Evolutionary conservation across 441 rosid species (phyloP).

Genomic region (Populus hybrid): DNA sequence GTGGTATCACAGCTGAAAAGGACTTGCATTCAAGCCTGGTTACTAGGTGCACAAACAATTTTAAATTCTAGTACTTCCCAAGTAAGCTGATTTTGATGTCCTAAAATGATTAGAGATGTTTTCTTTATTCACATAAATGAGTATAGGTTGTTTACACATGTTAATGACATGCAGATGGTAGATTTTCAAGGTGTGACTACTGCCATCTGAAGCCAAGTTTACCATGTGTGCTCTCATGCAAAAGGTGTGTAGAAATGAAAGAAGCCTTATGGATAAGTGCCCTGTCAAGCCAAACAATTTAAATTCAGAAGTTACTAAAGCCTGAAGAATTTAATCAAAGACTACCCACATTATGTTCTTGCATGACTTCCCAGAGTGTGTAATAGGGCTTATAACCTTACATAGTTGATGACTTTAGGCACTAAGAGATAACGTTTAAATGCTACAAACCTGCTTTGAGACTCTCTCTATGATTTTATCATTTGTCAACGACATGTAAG

Average conservation of each 20-base stretch:
- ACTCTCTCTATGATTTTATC: no score
- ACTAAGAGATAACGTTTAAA: no score
- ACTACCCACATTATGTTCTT: not conserved
- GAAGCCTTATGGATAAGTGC: not conserved
- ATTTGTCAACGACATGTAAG: no score
- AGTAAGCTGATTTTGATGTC: not conserved
- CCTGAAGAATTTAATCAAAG: not conserved
- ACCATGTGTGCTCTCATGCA: not conserved
- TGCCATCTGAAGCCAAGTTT: not conserved
- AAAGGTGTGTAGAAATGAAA: not conserved
- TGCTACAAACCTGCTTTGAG: no score
- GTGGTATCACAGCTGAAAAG: not conserved
- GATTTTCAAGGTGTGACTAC: not conserved
- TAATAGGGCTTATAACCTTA: not conserved
- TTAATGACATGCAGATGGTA: not conserved
- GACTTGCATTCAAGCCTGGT: not conserved
- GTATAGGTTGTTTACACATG: not conserved
- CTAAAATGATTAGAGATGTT: not conserved
- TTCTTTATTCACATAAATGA: not conserved
- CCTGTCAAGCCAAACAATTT: not conserved
- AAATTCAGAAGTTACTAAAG: not conserved
- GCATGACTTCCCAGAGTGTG: not conserved
- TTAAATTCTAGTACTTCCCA: not conserved
- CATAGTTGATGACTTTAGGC: no score
- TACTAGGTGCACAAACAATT: not conserved